These are phyloP conservation scores for Calonectria ilicicola DNA, from an alignment of 2,329 filamentous ascomycete species.

Conservation along the genomic window DNA sequence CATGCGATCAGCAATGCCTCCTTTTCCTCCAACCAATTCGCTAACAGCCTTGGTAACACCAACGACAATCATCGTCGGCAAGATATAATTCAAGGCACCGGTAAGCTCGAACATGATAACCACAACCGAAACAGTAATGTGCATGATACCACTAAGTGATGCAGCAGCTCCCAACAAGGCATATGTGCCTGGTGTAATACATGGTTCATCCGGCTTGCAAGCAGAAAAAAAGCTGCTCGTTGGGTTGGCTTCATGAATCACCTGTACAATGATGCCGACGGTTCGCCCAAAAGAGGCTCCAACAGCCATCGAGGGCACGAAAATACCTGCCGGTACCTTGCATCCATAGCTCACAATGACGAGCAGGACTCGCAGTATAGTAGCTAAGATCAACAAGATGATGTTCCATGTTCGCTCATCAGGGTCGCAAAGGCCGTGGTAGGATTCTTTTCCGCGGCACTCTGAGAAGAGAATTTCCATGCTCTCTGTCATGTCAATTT, in stretches of 20 bases:
- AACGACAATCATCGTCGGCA: slow-evolving; percentile 99
- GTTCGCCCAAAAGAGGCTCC: slow-evolving; percentile 94
- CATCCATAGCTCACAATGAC: slow-evolving; percentile 98
- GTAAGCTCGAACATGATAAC: slow-evolving; percentile 99
- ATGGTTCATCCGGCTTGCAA: slow-evolving; percentile 91
- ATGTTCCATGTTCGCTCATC: slow-evolving; percentile 84
- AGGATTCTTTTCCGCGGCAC: slow-evolving; percentile 89
- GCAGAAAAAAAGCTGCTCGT: slow-evolving; percentile 86
- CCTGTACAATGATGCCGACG: slow-evolving; percentile 94
- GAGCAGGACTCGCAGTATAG: slow-evolving; percentile 81
- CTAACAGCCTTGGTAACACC: slow-evolving; percentile 95
- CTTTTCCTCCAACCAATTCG: slow-evolving; percentile 91
- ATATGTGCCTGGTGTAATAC: slow-evolving; percentile 97
- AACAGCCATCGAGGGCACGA: slow-evolving; percentile 97
- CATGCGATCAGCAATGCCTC: slow-evolving; percentile 97
- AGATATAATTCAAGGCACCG: slow-evolving; percentile 94
- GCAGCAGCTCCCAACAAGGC: slow-evolving; percentile 94
- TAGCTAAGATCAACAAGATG: slow-evolving; percentile 81
- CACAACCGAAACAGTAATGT: slow-evolving; percentile 94
- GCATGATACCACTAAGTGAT: slow-evolving; percentile 96
- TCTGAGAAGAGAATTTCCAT: slow-evolving; percentile 98
- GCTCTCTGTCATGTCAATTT: slow-evolving; percentile 99
- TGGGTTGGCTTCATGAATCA: slow-evolving; percentile 86
- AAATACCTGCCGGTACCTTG: slow-evolving; percentile 97
- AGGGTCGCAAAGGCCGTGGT: slow-evolving; percentile 87